These are phyloP conservation scores for Monilinia vaccinii-corymbosi DNA, from an alignment of 2,329 filamentous ascomycete genomes.

Conservation along the genomic window DNA sequence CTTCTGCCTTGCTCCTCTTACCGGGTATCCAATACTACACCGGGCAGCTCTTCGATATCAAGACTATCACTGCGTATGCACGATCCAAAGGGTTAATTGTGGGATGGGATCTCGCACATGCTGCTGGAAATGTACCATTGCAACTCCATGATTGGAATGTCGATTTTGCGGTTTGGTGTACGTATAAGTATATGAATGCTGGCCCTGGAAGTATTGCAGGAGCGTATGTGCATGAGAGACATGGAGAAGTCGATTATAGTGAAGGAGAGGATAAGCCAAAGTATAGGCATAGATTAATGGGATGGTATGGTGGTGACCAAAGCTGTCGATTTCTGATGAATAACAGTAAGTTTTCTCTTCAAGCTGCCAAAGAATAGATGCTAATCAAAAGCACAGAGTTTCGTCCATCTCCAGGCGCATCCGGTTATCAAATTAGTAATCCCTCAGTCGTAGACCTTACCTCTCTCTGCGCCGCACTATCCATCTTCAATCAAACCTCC, in stretches of 20 bases:
- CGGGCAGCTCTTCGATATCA: conserved; percentile 79
- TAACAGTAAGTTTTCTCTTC: conserved; percentile 38
- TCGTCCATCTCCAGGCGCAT: conserved; percentile 66
- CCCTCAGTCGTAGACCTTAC: conserved; percentile 71
- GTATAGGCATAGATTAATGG: conserved; percentile 60
- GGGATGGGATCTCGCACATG: conserved; percentile 85
- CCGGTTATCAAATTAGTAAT: conserved; percentile 79
- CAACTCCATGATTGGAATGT: conserved; percentile 80
- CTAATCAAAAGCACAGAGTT: conserved; percentile 41
- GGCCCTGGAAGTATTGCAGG: conserved; percentile 76
- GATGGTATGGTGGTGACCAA: conserved; percentile 85
- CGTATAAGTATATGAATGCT: conserved; percentile 88
- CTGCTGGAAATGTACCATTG: conserved; percentile 73
- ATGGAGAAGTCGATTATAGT: conserved; percentile 47
- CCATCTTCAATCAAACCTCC: conserved; percentile 62
- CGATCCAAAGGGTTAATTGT: conserved; percentile 61
- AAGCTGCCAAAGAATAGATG: neutral
- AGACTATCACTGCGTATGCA: conserved; percentile 68
- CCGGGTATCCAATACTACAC: conserved; percentile 90
- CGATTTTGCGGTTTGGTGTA: conserved; percentile 89
- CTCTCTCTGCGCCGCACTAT: conserved; percentile 62
- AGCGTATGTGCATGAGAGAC: conserved; percentile 68
- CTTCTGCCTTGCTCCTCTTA: conserved; percentile 67
- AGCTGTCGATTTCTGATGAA: conserved; percentile 72
- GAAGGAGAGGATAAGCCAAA: conserved; percentile 33